Percentiles rank a stretch among this genome's conserved stretches.
Conservation (phyloP, 257 asterid genomes). For the Solanum piurae region DNA sequence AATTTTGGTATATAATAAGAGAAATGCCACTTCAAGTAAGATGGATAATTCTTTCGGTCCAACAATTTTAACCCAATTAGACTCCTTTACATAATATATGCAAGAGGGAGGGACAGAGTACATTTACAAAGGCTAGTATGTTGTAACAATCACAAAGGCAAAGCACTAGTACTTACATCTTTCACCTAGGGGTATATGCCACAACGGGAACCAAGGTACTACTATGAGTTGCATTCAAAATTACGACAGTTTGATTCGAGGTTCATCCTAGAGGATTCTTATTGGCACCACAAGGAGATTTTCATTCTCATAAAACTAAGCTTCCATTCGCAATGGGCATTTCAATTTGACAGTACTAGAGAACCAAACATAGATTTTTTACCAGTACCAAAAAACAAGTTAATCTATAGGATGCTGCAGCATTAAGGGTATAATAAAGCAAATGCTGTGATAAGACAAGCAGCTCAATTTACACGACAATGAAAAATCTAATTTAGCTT, state of each 20-base stretch:
- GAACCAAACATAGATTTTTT: neutral
- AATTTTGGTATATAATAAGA: neutral
- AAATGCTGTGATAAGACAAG: neutral
- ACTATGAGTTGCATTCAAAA: neutral
- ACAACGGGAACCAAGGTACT: neutral
- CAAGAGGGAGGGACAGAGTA: neutral
- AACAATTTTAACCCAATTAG: neutral
- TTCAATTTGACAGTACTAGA: neutral
- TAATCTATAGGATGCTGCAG: neutral
- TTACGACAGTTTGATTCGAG: neutral
- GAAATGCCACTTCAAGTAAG: neutral
- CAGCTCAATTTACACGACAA: neutral
- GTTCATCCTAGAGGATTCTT: neutral
- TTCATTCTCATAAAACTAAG: neutral
- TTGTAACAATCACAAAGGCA: neutral
- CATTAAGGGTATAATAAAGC: neutral
- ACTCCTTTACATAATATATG: neutral
- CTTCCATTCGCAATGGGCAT: neutral
- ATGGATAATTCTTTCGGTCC: neutral
- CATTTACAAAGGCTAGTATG: neutral
- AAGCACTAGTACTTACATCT: neutral
- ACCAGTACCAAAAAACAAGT: neutral
- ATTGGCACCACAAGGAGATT: neutral
- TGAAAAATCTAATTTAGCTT: conserved; percentile 16
- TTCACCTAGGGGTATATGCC: neutral